Evolutionary conservation across 164 flowering plant species (phyloP).

Genomic region (Pachysandra terminalis): DNA sequence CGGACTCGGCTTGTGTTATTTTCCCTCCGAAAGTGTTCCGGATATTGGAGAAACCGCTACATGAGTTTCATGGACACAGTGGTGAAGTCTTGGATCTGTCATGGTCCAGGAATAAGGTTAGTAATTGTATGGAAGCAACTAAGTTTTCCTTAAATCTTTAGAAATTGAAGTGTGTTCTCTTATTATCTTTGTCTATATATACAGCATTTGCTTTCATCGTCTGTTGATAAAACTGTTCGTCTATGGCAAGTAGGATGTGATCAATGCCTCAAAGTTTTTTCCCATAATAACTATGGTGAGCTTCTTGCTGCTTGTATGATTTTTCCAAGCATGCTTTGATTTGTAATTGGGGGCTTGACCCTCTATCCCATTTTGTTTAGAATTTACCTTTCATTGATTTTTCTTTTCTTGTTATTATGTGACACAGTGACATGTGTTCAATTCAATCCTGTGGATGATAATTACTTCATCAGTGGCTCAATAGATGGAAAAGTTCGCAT

Average conservation of each 20-base stretch:
- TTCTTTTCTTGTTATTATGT: slow-evolving; percentile 12
- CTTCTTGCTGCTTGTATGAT: slow-evolving; percentile 2
- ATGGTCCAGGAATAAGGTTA: slow-evolving; percentile 87
- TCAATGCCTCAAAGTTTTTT: slow-evolving; percentile 57
- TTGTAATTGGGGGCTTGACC: slow-evolving; percentile 5
- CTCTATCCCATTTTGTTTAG: background rate
- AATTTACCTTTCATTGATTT: slow-evolving; percentile 3
- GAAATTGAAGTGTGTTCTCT: background rate
- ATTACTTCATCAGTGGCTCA: too few relatives aligned
- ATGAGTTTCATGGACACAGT: slow-evolving; percentile 75
- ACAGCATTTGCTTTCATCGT: slow-evolving; percentile 86
- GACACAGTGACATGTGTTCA: slow-evolving; percentile 88
- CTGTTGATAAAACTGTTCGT: slow-evolving; percentile 83
- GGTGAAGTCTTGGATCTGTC: slow-evolving; percentile 83
- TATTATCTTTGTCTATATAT: slow-evolving; percentile 20
- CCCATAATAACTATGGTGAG: slow-evolving; percentile 81
- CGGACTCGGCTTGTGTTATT: slow-evolving; percentile 76
- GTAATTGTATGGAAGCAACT: slow-evolving; percentile 18
- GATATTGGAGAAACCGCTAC: slow-evolving; percentile 74
- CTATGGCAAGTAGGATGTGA: slow-evolving; percentile 77
- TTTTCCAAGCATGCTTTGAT: slow-evolving; percentile 5
- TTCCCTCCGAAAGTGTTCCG: slow-evolving; percentile 79
- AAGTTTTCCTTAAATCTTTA: background rate
- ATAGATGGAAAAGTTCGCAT: too few relatives aligned
- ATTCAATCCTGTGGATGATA: too few relatives aligned